These are phyloP conservation scores for Solanum stenotomum DNA, from an alignment of 257 asterid species.

Conservation along the genomic window DNA sequence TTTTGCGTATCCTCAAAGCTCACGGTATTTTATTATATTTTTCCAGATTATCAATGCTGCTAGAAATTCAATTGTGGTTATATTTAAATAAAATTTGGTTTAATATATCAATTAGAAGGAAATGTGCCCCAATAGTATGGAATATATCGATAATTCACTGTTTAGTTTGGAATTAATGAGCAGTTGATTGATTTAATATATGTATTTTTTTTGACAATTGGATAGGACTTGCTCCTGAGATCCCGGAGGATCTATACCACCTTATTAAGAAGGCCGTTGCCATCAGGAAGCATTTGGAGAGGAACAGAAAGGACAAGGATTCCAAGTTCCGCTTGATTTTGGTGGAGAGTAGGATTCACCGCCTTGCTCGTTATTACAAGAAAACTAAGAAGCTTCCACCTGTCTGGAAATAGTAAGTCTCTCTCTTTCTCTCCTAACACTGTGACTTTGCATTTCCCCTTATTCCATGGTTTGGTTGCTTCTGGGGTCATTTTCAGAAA, in stretches of 20 bases:
- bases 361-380: conserved; percentile 87
- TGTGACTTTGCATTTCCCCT: neutral
- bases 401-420: conserved; percentile 44
- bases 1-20: neutral
- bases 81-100: neutral
- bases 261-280: conserved; percentile 23
- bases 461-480: neutral
- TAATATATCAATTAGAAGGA: neutral
- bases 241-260: conserved; percentile 74
- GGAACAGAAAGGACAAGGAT: conserved; percentile 85
- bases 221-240: conserved; percentile 79
- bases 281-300: conserved; percentile 74
- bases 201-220: neutral
- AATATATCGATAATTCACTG: neutral
- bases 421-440: neutral
- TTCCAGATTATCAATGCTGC: neutral
- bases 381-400: conserved; percentile 52
- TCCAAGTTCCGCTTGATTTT: conserved; percentile 78
- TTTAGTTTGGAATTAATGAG: neutral
- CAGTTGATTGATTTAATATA: neutral
- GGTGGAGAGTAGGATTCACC: conserved; percentile 27
- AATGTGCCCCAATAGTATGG: neutral
- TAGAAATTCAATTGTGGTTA: conserved; percentile 23
- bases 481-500: neutral
- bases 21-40: neutral